These are phyloP conservation scores for Globisporangium paroecandrum DNA, from an alignment of 352 stramenopile species.

Conservation along the genomic window DNA sequence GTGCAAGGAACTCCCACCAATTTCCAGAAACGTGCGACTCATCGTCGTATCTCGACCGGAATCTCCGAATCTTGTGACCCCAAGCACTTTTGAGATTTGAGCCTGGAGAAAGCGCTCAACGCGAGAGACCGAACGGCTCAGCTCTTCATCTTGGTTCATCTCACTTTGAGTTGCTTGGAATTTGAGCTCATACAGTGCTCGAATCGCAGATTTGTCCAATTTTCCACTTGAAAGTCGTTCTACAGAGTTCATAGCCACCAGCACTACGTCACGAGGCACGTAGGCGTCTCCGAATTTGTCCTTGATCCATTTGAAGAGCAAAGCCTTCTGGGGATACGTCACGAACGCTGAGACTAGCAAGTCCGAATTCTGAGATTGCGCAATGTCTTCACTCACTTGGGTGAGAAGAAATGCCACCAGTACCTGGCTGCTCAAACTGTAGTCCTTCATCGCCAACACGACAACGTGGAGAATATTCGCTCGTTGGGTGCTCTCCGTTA, in stretches of 20 bases:
- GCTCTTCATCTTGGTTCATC: neutral
- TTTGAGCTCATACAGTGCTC: slow-evolving; percentile 12
- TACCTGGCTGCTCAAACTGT: slow-evolving; percentile 1
- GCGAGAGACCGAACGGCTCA: neutral
- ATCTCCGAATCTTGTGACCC: neutral
- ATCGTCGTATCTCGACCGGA: neutral
- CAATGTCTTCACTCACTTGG: neutral
- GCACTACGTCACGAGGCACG: slow-evolving; percentile 24
- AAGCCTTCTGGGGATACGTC: slow-evolving; percentile 16
- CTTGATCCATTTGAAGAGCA: slow-evolving; percentile 30
- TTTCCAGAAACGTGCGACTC: slow-evolving; percentile 31
- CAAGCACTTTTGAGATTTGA: slow-evolving; percentile 4
- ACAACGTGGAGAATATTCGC: neutral
- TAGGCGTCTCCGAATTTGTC: slow-evolving; percentile 28
- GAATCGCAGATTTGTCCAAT: slow-evolving; percentile 28
- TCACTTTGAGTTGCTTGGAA: neutral
- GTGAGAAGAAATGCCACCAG: slow-evolving; percentile 13
- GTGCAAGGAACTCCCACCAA: slow-evolving; percentile 57
- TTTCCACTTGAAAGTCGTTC: slow-evolving; percentile 38
- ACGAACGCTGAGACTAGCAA: neutral
- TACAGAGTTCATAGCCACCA: slow-evolving; percentile 17
- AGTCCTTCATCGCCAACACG: slow-evolving; percentile 9
- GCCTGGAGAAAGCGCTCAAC: neutral
- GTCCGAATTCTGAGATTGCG: neutral
- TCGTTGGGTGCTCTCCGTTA: slow-evolving; percentile 10